Evolutionary conservation across 129 eudicot species (phyloP), one percentile per base, ranked within the genome.

Genomic region (Calendula officinalis): DNA sequence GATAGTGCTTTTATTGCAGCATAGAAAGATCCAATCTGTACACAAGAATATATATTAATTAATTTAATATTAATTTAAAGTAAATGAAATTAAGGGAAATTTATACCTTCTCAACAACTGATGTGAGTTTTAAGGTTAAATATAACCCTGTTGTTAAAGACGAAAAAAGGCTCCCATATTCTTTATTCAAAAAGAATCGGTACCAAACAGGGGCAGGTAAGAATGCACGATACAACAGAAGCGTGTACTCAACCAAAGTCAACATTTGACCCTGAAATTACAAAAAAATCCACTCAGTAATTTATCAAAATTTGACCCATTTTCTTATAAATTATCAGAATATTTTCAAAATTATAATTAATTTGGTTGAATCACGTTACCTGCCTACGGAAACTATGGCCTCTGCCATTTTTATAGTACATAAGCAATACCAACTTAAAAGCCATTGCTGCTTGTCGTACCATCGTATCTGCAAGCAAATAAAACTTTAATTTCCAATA

Each of bases 351-450:
- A n/a, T n/a, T n/a, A n/a, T n/a, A n/a, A n/a, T n/a, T n/a, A n/a
- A n/a, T n/a, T n/a, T n/a, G n/a, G n/a, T n/a, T n/a, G n/a, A n/a
- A n/a, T n/a, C n/a, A n/a, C n/a, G n/a, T n/a, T n/a, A 84, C 96
- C 91, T 89, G 96, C 71, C 94, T 82, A 61, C 96, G 90, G 56
- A 82, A 89, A 55, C 85, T 83, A 69, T 83, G 88, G 39, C 90
- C 94, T 64, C 74, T 80, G 51, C 94, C 94, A 71, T 89, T 85
- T 70, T 74, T 83, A 64, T 85, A 85, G 71, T 81, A 85, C 89
- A 89, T 82, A 12, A 89, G 82, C 42, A 89, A 62, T 62, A 76
- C 70, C 83, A 82, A 65, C 78, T 89, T 89, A 64, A 85, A 75
- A 60, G 78, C 80, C 96, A 89, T 89, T 47, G 96, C 90, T 9